Percentiles rank a stretch among this genome's conserved stretches.
Conservation (phyloP, 1,284 basidiomycete genomes). For the Moesziomyces sp. region DNA sequence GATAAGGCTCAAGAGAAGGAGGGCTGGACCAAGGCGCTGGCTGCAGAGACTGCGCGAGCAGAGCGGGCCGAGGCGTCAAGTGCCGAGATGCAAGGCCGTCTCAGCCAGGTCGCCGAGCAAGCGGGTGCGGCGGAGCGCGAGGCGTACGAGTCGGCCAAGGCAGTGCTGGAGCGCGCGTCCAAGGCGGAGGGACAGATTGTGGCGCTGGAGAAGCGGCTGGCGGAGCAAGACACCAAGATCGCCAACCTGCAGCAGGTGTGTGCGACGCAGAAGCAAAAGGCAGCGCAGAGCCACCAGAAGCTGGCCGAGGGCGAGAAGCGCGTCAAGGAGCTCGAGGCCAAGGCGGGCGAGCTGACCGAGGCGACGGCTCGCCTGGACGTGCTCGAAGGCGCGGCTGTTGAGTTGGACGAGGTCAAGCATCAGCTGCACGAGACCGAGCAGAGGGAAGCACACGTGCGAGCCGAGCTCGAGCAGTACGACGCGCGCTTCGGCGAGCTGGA, state of each 20-base stretch:
- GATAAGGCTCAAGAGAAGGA: constrained; percentile 42
- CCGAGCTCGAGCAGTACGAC: constrained; percentile 37
- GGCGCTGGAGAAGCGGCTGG: constrained; percentile 50
- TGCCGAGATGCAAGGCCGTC: constrained; percentile 23
- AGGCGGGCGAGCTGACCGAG: constrained; percentile 21
- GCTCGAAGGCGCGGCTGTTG: no score
- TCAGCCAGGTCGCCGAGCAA: constrained; percentile 19
- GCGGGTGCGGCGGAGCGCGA: constrained; percentile 27
- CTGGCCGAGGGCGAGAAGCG: constrained; percentile 55
- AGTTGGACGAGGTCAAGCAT: constrained; percentile 6
- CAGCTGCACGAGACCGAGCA: constrained; percentile 32
- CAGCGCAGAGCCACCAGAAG: constrained; percentile 52
- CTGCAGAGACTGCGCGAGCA: constrained; percentile 38
- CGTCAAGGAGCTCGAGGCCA: constrained; percentile 43
- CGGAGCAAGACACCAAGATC: constrained; percentile 57
- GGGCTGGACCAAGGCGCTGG: constrained; percentile 27
- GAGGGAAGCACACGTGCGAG: constrained; percentile 17
- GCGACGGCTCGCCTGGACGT: not conserved
- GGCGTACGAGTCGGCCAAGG: constrained; percentile 37
- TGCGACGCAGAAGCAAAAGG: constrained; percentile 62
- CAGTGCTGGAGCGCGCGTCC: constrained; percentile 36
- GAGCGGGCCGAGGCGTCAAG: constrained; percentile 34
- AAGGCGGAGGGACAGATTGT: constrained; percentile 51
- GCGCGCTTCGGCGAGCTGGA: constrained; percentile 48
- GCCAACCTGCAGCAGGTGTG: constrained; percentile 51